phyloP scores from a whole-genome alignment of 2,329 filamentous ascomycete species.

The Parastagonospora nodorum region DNA sequence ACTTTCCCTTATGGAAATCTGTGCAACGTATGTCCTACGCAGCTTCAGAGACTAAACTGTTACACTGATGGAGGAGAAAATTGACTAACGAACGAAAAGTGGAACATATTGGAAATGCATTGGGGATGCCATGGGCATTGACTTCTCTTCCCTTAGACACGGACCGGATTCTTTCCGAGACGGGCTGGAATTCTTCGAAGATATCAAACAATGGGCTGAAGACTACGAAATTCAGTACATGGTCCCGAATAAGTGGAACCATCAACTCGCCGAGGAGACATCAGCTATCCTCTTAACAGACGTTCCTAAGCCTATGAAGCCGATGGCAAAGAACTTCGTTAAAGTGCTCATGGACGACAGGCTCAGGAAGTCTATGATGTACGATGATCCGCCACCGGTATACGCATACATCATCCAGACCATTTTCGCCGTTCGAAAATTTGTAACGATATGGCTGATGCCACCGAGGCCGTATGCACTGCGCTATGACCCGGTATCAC shows the following conservation, averaged over 20 bases:
- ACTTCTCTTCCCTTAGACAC: slow-evolving; percentile 51
- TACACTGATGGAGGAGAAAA: too few relatives aligned
- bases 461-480: slow-evolving; percentile 59
- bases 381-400: slow-evolving; percentile 41
- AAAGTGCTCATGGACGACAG: slow-evolving; percentile 67
- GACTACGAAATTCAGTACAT: slow-evolving; percentile 65
- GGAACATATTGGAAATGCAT: slow-evolving; percentile 73
- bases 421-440: slow-evolving; percentile 58
- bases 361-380: slow-evolving; percentile 65
- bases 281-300: slow-evolving; percentile 65
- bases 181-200: slow-evolving; percentile 59
- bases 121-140: slow-evolving; percentile 72
- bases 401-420: slow-evolving; percentile 51
- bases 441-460: slow-evolving; percentile 62
- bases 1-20: slow-evolving; percentile 69
- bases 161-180: slow-evolving; percentile 50
- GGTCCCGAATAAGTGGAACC: slow-evolving; percentile 51
- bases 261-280: slow-evolving; percentile 60
- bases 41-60: not conserved
- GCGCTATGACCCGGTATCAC: slow-evolving; percentile 43
- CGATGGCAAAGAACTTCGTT: slow-evolving; percentile 56
- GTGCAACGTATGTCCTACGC: slow-evolving; percentile 57
- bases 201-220: slow-evolving; percentile 57
- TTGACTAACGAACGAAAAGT: slow-evolving; percentile 8
- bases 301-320: slow-evolving; percentile 54